These are phyloP conservation scores for Acacia acuminata DNA, from an alignment of 306 rosid species.

Conservation along the genomic window DNA sequence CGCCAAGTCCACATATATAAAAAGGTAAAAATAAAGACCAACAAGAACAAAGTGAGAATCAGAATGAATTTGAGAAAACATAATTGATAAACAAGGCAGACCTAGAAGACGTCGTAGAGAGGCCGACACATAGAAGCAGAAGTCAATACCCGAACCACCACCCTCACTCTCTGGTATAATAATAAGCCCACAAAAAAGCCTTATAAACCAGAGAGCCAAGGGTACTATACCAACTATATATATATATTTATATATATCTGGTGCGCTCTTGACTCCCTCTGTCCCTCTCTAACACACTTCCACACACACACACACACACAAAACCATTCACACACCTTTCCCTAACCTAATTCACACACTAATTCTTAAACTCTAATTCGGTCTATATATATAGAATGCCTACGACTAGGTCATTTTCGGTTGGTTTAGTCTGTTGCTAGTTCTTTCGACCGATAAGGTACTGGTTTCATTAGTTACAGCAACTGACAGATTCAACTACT, in stretches of 20 bases:
- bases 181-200: slow-evolving; percentile 23
- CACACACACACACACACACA: slow-evolving; percentile 13
- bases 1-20: neutral
- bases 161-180: slow-evolving; percentile 48
- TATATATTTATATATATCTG: slow-evolving; percentile 38
- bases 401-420: neutral
- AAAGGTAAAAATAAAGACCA: neutral
- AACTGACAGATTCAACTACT: slow-evolving; percentile 2
- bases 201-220: slow-evolving; percentile 42
- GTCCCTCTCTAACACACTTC: slow-evolving; percentile 41
- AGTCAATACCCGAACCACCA: slow-evolving; percentile 99
- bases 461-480: neutral
- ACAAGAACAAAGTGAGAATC: neutral
- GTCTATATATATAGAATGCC: neutral
- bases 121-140: slow-evolving; percentile 60
- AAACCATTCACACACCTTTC: neutral
- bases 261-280: slow-evolving; percentile 99
- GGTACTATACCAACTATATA: slow-evolving; percentile 34
- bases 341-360: slow-evolving; percentile 22
- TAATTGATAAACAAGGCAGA: neutral
- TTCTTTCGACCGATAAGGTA: neutral
- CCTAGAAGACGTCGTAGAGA: slow-evolving; percentile 33
- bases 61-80: slow-evolving; percentile 1
- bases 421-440: neutral
- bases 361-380: neutral